phyloP scores from a whole-genome alignment of 176 grass and related monocot genomes.

The Typha latifolia region DNA sequence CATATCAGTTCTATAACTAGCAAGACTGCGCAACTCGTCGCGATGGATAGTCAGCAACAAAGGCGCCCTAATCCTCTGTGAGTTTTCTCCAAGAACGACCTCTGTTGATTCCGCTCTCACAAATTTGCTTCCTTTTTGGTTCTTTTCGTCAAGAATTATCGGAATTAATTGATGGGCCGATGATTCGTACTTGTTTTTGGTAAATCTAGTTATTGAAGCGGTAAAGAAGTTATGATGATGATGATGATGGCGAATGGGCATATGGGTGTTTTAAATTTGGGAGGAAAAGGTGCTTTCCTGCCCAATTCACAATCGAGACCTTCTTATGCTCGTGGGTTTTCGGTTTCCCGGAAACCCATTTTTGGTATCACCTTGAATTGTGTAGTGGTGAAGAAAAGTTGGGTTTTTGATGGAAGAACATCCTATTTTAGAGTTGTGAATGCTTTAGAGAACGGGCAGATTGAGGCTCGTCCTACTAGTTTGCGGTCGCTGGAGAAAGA shows the following conservation, averaged over 20 bases:
- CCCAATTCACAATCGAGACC: slow-evolving; percentile 12
- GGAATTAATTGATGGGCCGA: too few relatives aligned
- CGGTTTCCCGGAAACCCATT: slow-evolving; percentile 16
- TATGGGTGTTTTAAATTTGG: slow-evolving; percentile 23
- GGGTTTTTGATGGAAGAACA: slow-evolving; percentile 20
- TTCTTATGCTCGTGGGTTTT: slow-evolving; percentile 7
- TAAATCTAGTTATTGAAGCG: too few relatives aligned
- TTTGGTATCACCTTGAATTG: slow-evolving; percentile 20
- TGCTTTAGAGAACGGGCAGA: slow-evolving; percentile 22
- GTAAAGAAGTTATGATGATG: too few relatives aligned
- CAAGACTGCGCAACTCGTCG: too few relatives aligned
- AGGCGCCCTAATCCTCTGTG: too few relatives aligned
- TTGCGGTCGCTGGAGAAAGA: slow-evolving; percentile 71
- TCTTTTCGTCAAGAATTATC: too few relatives aligned
- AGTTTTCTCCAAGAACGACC: too few relatives aligned
- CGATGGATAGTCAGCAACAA: too few relatives aligned
- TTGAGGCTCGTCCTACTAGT: slow-evolving; percentile 9
- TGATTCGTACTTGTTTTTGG: too few relatives aligned
- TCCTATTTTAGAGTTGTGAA: slow-evolving; percentile 10
- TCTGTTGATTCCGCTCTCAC: too few relatives aligned
- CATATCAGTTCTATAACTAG: too few relatives aligned
- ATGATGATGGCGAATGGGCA: slow-evolving; percentile 23
- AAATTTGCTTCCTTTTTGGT: too few relatives aligned
- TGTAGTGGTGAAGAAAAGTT: slow-evolving; percentile 23
- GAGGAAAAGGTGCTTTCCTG: slow-evolving; percentile 23